Base-by-base conservation (phyloP, 768 basidiomycete genomes). In the Xerocomellus intermedius region DNA sequence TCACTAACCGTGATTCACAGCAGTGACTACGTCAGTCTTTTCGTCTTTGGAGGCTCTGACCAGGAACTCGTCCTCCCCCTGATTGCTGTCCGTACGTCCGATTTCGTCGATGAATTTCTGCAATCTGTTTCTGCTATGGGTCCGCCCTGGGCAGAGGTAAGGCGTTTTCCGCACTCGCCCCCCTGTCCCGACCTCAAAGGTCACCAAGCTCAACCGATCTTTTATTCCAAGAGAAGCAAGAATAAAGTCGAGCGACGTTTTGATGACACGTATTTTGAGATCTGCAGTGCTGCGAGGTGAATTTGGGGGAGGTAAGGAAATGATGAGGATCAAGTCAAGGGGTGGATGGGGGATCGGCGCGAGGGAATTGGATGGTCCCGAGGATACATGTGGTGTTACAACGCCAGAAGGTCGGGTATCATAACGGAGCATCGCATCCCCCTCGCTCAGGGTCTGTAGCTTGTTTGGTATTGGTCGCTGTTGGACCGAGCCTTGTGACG, bases 21-120 rank as follows among this genome's bases (percentile, higher is more conserved):
- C 97, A 12, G 95, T 96, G 22, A 98, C 94, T 17, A 99, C 96
- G 70, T 97, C 96, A 26, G 92, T 92, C 73, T 94, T 91, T 73
- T 98, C 95, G 17, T 98, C 95, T 67, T 87, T 87, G 55, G 84
- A 84, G 14, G 84, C 84, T 56, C 85, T 78, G 19, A 91, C 83
- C 69, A 87, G 70, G 59, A 83, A 83, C 56, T 82, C 80, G 60
- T 85, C 84, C 56, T 86, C 87, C 42, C 79, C 79, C 52, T 64
- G 58, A 71, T 64, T 72, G 57, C 71, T 61, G 45, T 73, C 64
- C 74, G 79, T 65, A 19, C 66, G 65, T 19, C 75, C 76, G 16
- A 91, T 81, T 60, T 85, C 84, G 50, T 92, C 87, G 35, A 97
- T 80, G 69, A 97, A 95, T 66, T 81, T 84, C 53, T 80, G 78